Percentiles rank a stretch among this genome's conserved stretches.
These are phyloP conservation scores for Tylopilus rubrobrunneus DNA, from an alignment of 768 basidiomycete species.

Conservation along the genomic window DNA sequence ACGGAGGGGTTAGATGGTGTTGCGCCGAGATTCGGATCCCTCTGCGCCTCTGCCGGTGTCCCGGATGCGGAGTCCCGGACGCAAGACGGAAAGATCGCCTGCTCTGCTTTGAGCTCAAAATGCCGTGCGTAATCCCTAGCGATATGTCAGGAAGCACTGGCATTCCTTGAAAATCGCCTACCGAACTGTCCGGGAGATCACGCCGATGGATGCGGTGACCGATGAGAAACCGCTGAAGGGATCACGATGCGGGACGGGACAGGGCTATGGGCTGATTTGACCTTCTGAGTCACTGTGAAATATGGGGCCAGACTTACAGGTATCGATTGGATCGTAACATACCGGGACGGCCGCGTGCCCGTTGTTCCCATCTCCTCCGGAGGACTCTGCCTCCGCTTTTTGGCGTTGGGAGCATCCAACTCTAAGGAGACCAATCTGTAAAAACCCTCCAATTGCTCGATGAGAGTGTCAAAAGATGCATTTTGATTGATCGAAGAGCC, in stretches of 20 bases:
- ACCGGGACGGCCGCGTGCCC: background rate
- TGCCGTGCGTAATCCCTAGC: conserved; percentile 6
- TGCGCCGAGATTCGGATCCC: background rate
- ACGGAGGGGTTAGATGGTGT: background rate
- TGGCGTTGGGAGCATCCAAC: background rate
- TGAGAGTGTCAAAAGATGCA: conserved; percentile 8
- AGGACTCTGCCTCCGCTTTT: background rate
- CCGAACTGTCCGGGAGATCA: conserved; percentile 1
- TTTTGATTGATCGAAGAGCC: conserved; percentile 2
- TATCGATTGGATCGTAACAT: background rate
- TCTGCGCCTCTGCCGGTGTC: background rate
- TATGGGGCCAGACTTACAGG: conserved; percentile 1
- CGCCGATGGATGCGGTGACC: conserved; percentile 4
- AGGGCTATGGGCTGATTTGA: background rate
- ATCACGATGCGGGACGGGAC: background rate
- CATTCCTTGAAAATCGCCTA: background rate
- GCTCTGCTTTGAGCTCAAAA: conserved; percentile 5
- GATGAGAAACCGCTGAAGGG: conserved; percentile 1
- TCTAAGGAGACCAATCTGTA: background rate
- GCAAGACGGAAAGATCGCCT: background rate
- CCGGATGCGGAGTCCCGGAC: background rate
- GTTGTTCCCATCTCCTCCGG: background rate
- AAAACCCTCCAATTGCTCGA: conserved; percentile 10
- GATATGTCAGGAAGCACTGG: background rate
- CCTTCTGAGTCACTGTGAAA: background rate